Base-by-base conservation (phyloP, 2,329 filamentous ascomycete genomes). In the Pyrenophora seminiperda region DNA sequence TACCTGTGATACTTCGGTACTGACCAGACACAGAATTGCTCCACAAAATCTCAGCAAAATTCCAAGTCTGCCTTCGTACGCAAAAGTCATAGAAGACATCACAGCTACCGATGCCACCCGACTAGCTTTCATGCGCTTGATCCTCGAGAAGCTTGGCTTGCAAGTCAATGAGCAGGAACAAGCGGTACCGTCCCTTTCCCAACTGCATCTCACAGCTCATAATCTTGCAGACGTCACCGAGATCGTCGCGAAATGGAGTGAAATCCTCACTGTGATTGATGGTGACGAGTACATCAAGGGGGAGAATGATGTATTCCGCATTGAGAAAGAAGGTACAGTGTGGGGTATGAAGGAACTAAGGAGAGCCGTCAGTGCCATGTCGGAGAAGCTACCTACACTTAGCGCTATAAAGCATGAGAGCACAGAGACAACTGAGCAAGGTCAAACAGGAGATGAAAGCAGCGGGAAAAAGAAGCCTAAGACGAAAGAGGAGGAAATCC, bases 111-210 rank as follows among this genome's bases (percentile, higher is more conserved):
- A 97, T 61, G 79, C 81, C 24, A 78, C 83, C 14, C 84, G 94
- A 34, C 80, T 84, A 5, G 77, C 80, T 34, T 97, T 99, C 63
- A 74, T 97, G 56, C 91, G 87, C 61, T 87, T 88, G 10, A 90
- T 90, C 58, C 77, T 99, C 18, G 73, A 76, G 13, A 96, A 94
- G 66, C 79, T 99, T 9, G 91, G 90, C 1, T 79, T 99, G n/a
- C 83, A 87, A 50, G 85, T 93, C 43, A 90, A 83, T 69, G 79
- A 86, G 57, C 84, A 90, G 40, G 81, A 83, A 61, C 79, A 85
- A 61, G 79, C 83, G 61, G 82, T 91, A 71, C 91, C 91, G 10
- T 88, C 88, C 50, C 84, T 96, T 30, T 96, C 93, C 55, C 84
- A 81, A 60, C 78, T 97, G 40, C 90, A 97, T 75, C 79, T 97